A percentile compares a stretch with the other conserved stretches of the same genome.
phyloP scores from a whole-genome alignment of 768 basidiomycete genomes.

The Tulasnella sp. region DNA sequence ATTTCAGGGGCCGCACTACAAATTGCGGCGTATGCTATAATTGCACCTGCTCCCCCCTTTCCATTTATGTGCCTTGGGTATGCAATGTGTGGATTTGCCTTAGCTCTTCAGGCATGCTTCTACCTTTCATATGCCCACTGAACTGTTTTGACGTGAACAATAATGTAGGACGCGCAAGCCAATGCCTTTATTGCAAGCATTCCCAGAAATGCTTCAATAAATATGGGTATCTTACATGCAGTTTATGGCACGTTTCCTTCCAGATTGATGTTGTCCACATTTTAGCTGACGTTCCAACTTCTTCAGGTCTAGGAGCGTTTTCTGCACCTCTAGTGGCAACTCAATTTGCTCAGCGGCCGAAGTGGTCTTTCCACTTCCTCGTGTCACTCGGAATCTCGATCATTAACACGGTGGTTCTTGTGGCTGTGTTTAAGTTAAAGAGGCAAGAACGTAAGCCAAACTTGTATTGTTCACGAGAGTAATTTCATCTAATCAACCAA shows the following conservation, averaged over 20 bases:
- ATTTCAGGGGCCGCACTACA: slow-evolving; percentile 32
- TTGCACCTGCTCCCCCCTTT: slow-evolving; percentile 47
- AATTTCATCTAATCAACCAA: background rate
- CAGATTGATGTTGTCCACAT: background rate
- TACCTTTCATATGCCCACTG: background rate
- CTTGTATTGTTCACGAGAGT: background rate
- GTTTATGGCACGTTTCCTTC: slow-evolving; percentile 36
- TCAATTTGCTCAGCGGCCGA: slow-evolving; percentile 32
- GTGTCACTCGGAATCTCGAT: slow-evolving; percentile 31
- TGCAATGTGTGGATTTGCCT: slow-evolving; percentile 38
- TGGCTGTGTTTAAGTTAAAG: slow-evolving; percentile 24
- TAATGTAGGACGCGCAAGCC: slow-evolving; percentile 50
- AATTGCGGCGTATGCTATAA: slow-evolving; percentile 40
- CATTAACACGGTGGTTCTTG: slow-evolving; percentile 21
- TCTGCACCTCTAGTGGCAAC: slow-evolving; percentile 42
- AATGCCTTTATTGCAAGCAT: slow-evolving; percentile 56
- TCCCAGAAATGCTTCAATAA: slow-evolving; percentile 40
- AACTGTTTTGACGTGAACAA: background rate
- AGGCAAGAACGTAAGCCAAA: slow-evolving; percentile 23
- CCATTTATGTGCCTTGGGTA: slow-evolving; percentile 44
- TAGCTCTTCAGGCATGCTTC: slow-evolving; percentile 22
- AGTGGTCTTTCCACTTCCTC: slow-evolving; percentile 36
- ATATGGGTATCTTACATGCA: slow-evolving; percentile 59
- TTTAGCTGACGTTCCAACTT: background rate
- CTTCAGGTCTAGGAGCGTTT: slow-evolving; percentile 32